These are phyloP conservation scores for Aspergillus chevalieri DNA, from an alignment of 2,329 filamentous ascomycete species.

Conservation along the genomic window DNA sequence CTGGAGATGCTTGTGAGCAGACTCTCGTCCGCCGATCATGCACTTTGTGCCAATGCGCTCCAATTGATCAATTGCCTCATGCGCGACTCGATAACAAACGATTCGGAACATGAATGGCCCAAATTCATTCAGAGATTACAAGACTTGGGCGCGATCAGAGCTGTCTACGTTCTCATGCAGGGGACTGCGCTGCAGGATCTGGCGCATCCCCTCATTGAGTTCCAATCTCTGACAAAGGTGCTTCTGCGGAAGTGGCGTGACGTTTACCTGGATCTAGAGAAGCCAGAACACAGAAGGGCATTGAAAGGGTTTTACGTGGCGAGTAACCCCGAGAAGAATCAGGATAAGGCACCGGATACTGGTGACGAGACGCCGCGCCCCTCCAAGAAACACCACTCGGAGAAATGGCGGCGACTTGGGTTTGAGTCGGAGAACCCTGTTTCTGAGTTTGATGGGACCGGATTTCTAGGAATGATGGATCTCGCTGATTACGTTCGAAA, in stretches of 20 bases:
- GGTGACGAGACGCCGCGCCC: slow-evolving; percentile 49
- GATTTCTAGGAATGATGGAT: slow-evolving; percentile 96
- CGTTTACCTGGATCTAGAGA: slow-evolving; percentile 75
- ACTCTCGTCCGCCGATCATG: slow-evolving; percentile 88
- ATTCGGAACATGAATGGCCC: slow-evolving; percentile 78
- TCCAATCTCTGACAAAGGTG: slow-evolving; percentile 85
- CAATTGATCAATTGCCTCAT: slow-evolving; percentile 95
- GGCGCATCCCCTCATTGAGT: slow-evolving; percentile 83
- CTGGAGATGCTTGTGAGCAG: slow-evolving; percentile 89
- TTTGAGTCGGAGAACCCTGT: slow-evolving; percentile 87
- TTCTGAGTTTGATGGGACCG: slow-evolving; percentile 75
- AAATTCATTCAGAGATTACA: slow-evolving; percentile 91
- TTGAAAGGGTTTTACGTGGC: slow-evolving; percentile 80
- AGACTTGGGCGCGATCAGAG: slow-evolving; percentile 85
- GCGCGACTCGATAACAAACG: slow-evolving; percentile 77
- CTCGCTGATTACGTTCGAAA: slow-evolving; percentile 88
- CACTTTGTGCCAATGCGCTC: slow-evolving; percentile 87
- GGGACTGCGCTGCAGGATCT: slow-evolving; percentile 86
- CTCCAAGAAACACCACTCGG: slow-evolving; percentile 69
- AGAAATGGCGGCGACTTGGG: slow-evolving; percentile 88
- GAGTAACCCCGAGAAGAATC: slow-evolving; percentile 50
- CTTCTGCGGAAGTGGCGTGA: slow-evolving; percentile 83
- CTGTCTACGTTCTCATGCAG: slow-evolving; percentile 90
- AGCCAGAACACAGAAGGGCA: slow-evolving; percentile 78
- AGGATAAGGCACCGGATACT: slow-evolving; percentile 23